Evolutionary conservation across 331 rosid genomes (phyloP).

Genomic region (Acacia pycnantha): DNA sequence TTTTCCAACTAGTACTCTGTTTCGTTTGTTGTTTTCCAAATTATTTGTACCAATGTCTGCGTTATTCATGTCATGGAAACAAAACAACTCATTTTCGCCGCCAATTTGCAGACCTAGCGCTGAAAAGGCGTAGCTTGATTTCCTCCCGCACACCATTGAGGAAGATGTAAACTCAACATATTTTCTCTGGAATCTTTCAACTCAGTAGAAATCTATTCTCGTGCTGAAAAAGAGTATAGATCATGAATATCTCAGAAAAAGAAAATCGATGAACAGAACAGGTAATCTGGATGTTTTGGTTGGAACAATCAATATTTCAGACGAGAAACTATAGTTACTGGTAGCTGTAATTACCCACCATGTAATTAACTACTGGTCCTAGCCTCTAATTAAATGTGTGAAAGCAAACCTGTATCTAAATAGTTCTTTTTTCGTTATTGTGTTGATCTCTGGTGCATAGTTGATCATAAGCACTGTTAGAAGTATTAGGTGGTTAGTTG

Average conservation of each 20-base stretch:
- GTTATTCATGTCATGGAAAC: not conserved
- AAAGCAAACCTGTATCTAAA: not conserved
- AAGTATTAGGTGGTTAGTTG: too few relatives aligned
- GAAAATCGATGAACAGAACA: not conserved
- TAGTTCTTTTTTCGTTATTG: conserved; percentile 11
- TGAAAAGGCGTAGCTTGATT: not conserved
- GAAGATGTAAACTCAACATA: not conserved
- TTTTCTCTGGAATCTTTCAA: not conserved
- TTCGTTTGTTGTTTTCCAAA: conserved; percentile 11
- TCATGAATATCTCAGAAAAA: not conserved
- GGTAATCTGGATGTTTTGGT: not conserved
- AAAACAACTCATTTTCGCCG: not conserved
- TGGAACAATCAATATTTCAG: conserved; percentile 10
- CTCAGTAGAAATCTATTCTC: not conserved
- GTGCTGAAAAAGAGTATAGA: not conserved
- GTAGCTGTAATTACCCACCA: not conserved
- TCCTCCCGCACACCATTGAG: not conserved
- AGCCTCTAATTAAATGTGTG: not conserved
- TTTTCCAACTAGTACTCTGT: not conserved
- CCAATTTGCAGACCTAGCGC: not conserved
- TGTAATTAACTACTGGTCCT: not conserved
- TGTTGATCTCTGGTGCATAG: not conserved
- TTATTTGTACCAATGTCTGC: not conserved
- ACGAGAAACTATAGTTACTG: not conserved
- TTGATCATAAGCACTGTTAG: conserved; percentile 12